Conservation (phyloP, 768 basidiomycete species). For the Podaxis rugospora region DNA sequence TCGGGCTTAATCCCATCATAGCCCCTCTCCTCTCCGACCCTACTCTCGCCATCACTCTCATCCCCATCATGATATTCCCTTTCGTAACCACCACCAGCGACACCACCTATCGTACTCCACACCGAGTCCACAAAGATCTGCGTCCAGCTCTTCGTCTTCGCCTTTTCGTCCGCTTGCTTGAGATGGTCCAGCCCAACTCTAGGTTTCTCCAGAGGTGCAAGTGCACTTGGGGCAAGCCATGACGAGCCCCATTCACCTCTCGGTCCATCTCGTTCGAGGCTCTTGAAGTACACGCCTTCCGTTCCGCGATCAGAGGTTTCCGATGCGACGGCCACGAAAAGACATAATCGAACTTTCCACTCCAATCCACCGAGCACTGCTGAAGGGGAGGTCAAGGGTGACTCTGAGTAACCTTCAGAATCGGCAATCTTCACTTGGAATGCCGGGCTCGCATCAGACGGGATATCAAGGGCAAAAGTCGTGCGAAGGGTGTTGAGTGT, state of each 20-base stretch:
- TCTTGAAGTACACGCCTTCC: constrained; percentile 50
- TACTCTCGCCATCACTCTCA: constrained; percentile 32
- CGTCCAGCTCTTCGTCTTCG: constrained; percentile 33
- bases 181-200: constrained; percentile 17
- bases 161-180: constrained; percentile 14
- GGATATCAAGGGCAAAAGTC: constrained; percentile 88
- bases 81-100: constrained; percentile 26
- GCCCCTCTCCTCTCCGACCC: constrained; percentile 18
- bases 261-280: constrained; percentile 51
- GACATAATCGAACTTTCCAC: constrained; percentile 84
- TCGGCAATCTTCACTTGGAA: constrained; percentile 64
- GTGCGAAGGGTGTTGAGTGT: constrained; percentile 69
- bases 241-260: constrained; percentile 70
- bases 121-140: constrained; percentile 31
- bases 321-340: constrained; percentile 73
- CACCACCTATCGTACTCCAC: constrained; percentile 1
- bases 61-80: constrained; percentile 59
- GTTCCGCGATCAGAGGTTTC: constrained; percentile 39
- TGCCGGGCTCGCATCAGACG: constrained; percentile 84
- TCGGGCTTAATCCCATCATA: constrained; percentile 50
- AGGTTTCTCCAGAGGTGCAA: constrained; percentile 58
- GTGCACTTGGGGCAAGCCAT: constrained; percentile 53
- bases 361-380: constrained; percentile 64
- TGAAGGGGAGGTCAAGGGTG: constrained; percentile 11
- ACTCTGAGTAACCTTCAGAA: constrained; percentile 8